Evolutionary conservation across 768 basidiomycete genomes (phyloP), one percentile per base, ranked within the genome.

Genomic region (Rhodosporidiobolus sp.): DNA sequence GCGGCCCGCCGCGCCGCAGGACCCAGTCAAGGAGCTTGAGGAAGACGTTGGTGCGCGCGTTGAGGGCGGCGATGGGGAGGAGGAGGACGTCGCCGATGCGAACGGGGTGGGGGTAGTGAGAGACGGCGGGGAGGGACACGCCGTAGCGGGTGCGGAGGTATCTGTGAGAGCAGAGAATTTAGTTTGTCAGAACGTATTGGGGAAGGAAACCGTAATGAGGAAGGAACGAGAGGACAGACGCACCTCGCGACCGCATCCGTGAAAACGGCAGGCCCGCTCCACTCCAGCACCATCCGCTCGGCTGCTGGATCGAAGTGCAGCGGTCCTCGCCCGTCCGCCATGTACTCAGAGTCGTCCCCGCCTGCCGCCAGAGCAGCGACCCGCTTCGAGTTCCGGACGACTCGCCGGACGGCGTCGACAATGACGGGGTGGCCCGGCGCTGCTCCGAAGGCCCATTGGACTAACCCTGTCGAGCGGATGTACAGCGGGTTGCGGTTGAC

Each of bases 391-490:
- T 63, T 26, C 22, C 38, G 20, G 11, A 80, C 73, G 1, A 81
- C 75, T 32, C 80, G 48, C 28, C 79, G 48, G 2, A 73, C 77
- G 8, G 78, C 78, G 61, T 81, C 80, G 30, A 81, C 49, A 52
- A 79, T 74, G 62, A 81, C 79, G 2, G 81, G 81, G 69, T 81
- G 81, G 30, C 70, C 57, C 8, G 78, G 77, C 17, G 78, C 69
- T 12, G 76, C 77, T 4, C 77, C 77, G n/a, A 81, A 66, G 11
- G 80, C 78, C 81, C 81, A 81, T 60, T 81, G 80, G 63, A 78
- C 79, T 67, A 77, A 50, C 20, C 70, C 60, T 4, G 67, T n/a
- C 30, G 50, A 46, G 6, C 70, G 28, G 14, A 65, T 53, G 62
- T 22, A 63, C 19, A 53, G 50, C 34, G 62, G 62, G 50, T 63